Conservation (phyloP, 2,329 filamentous ascomycete genomes). For the Sordariomycetes sp. region DNA sequence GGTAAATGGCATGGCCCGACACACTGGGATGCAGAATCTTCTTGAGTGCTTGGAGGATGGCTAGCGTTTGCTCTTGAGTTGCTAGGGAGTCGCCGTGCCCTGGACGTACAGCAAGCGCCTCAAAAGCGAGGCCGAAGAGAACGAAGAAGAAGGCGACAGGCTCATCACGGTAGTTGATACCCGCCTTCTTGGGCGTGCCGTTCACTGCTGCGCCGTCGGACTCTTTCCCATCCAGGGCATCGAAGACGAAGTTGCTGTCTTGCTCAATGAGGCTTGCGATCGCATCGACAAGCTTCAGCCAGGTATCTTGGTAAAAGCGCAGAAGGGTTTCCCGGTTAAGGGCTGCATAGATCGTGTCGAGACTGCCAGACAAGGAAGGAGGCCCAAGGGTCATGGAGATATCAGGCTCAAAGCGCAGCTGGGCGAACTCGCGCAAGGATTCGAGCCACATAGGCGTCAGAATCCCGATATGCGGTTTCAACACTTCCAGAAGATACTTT, state of each 20-base stretch:
- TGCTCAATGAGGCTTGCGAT: conserved; percentile 96
- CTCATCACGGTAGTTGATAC: conserved; percentile 97
- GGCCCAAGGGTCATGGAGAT: conserved; percentile 86
- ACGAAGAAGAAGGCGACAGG: conserved; percentile 99
- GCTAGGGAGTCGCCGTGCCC: conserved; percentile 42
- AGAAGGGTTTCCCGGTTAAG: conserved; percentile 89
- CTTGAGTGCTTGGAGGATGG: conserved; percentile 83
- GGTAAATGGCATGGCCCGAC: conserved; percentile 92
- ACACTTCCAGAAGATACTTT: conserved; percentile 75
- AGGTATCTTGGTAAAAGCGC: conserved; percentile 93
- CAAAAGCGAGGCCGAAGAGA: conserved; percentile 90
- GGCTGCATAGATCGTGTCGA: conserved; percentile 91
- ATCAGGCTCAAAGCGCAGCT: conserved; percentile 89
- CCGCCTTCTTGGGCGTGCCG: conserved; percentile 52
- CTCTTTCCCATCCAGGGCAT: conserved; percentile 83
- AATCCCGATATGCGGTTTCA: conserved; percentile 82
- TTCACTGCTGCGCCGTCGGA: conserved; percentile 36
- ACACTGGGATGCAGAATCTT: conserved; percentile 93
- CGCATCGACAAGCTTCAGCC: conserved; percentile 93
- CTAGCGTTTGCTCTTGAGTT: conserved; percentile 70
- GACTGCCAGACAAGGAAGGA: conserved; percentile 69
- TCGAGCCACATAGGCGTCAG: conserved; percentile 91
- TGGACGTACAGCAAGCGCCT: conserved; percentile 80
- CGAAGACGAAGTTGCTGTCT: conserved; percentile 95
- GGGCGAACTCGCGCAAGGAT: conserved; percentile 86